Conservation (phyloP, 1,284 basidiomycete genomes). For the Neolentinus lepideus region DNA sequence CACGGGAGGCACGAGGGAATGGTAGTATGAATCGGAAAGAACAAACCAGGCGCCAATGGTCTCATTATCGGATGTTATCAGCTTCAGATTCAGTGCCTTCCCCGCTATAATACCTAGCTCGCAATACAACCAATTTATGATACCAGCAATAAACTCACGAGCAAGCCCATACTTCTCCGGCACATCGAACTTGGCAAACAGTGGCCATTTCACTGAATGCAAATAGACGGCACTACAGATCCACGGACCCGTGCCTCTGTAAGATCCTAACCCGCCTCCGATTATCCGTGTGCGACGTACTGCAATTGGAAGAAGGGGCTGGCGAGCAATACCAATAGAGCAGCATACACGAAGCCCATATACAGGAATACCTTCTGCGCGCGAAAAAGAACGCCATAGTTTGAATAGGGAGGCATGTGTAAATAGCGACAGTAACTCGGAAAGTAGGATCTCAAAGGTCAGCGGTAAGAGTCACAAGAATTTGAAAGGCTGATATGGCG, state of each 20-base stretch:
- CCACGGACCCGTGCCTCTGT: background rate
- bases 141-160: conserved; percentile 44
- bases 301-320: conserved; percentile 67
- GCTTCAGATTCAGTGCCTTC: conserved; percentile 69
- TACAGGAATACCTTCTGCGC: conserved; percentile 30
- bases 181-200: conserved; percentile 51
- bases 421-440: too few relatives aligned
- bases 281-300: conserved; percentile 34
- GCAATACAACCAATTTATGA: background rate
- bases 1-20: conserved; percentile 27
- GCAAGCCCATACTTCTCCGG: conserved; percentile 80
- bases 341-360: conserved; percentile 46
- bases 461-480: too few relatives aligned
- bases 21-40: conserved; percentile 66
- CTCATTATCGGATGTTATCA: conserved; percentile 73
- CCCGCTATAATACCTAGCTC: conserved; percentile 41
- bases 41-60: conserved; percentile 88
- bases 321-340: conserved; percentile 45
- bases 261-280: conserved; percentile 6
- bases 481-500: too few relatives aligned
- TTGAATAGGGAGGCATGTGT: conserved; percentile 3
- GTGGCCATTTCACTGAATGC: conserved; percentile 61
- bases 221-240: conserved; percentile 48
- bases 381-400: conserved; percentile 19
- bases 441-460: too few relatives aligned